These are phyloP conservation scores for Lactuca sativa DNA, from an alignment of 129 eudicot species.

Conservation along the genomic window DNA sequence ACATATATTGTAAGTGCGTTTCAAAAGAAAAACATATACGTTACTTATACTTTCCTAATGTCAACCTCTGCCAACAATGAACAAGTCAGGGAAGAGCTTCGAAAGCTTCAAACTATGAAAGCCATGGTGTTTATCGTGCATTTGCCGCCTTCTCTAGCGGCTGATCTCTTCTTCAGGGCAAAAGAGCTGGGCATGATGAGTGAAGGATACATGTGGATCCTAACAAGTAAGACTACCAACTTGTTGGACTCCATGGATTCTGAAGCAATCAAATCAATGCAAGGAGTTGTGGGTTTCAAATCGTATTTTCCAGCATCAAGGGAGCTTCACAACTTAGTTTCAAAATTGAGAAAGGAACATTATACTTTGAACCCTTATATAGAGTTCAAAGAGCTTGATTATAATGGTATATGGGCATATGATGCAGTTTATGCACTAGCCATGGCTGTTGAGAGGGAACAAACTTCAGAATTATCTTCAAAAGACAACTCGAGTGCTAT, in stretches of 20 bases:
- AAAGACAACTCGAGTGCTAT: too few relatives aligned
- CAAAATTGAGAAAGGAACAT: constrained; percentile 35
- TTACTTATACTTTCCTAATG: constrained; percentile 25
- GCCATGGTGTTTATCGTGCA: too few relatives aligned
- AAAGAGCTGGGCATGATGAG: too few relatives aligned
- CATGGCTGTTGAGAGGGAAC: constrained; percentile 32
- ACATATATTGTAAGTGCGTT: constrained; percentile 20
- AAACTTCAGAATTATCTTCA: not conserved
- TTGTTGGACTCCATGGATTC: constrained; percentile 11
- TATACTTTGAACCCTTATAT: not conserved
- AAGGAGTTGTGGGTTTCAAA: constrained; percentile 48
- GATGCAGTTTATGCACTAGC: constrained; percentile 55
- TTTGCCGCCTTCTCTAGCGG: too few relatives aligned
- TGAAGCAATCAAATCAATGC: constrained; percentile 32
- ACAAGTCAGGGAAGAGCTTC: constrained; percentile 32
- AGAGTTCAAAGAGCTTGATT: constrained; percentile 20
- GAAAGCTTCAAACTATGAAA: constrained; percentile 14
- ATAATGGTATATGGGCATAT: constrained; percentile 46
- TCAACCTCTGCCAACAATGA: constrained; percentile 29
- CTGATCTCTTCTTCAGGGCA: too few relatives aligned
- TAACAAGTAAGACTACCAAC: too few relatives aligned
- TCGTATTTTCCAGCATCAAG: constrained; percentile 38
- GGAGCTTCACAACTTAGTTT: constrained; percentile 17
- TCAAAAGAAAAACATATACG: constrained; percentile 16
- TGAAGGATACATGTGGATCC: too few relatives aligned